Evolutionary conservation across 2,329 filamentous ascomycete genomes (phyloP).

Genomic region (Diaporthe vaccinii): DNA sequence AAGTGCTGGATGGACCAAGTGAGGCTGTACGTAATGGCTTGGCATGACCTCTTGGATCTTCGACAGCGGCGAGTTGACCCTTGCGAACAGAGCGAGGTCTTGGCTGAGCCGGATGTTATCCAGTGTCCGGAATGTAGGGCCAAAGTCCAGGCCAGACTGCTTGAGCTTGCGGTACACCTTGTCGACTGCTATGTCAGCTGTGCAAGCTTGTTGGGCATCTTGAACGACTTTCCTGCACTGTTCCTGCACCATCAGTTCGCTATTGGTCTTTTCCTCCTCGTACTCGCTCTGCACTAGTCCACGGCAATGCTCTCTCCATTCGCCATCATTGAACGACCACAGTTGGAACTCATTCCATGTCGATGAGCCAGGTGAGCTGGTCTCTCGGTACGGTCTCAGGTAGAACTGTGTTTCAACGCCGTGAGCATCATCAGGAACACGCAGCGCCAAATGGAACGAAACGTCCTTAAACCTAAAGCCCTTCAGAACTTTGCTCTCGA

Average conservation of each 20-base stretch:
- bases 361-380: constrained; percentile 6
- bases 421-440: constrained; percentile 42
- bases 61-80: constrained; percentile 30
- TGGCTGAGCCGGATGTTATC: constrained; percentile 35
- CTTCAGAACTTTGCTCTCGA: background rate
- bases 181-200: constrained; percentile 33
- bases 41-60: constrained; percentile 43
- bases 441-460: constrained; percentile 44
- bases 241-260: constrained; percentile 15
- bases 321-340: constrained; percentile 43
- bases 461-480: constrained; percentile 43
- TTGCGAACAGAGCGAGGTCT: constrained; percentile 31
- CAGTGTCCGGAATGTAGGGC: constrained; percentile 42
- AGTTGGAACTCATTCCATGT: constrained; percentile 47
- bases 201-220: background rate
- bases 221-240: background rate
- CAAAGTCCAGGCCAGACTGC: constrained; percentile 42
- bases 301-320: constrained; percentile 46
- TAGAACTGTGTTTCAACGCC: constrained; percentile 43
- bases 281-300: constrained; percentile 42
- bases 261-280: background rate
- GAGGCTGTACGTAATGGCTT: constrained; percentile 41
- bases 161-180: constrained; percentile 41
- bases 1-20: constrained; percentile 36
- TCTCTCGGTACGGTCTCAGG: constrained; percentile 42